Evolutionary conservation across 768 basidiomycete species (phyloP).

Genomic region (Kwoniella heveanensis): DNA sequence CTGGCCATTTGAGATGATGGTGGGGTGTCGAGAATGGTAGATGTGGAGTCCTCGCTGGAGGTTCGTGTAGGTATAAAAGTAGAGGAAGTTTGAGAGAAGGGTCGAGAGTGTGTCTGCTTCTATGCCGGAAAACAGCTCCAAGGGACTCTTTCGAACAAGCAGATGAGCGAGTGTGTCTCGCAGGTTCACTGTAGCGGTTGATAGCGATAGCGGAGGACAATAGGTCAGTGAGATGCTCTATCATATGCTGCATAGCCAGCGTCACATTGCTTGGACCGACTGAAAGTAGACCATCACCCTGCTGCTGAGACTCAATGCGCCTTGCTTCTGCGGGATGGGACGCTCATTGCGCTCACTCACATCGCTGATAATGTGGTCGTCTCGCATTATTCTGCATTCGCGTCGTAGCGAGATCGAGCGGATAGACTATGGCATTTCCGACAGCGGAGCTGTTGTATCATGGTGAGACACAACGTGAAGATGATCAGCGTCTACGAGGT

Average conservation of each 20-base stretch:
- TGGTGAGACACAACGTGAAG: constrained; percentile 4
- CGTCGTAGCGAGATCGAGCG: constrained; percentile 48
- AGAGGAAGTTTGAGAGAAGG: constrained; percentile 43
- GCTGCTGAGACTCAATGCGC: no score
- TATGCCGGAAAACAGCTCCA: constrained; percentile 38
- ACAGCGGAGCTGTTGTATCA: constrained; percentile 33
- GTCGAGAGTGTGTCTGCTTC: constrained; percentile 45
- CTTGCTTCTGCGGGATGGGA: no score
- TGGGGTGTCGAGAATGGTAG: constrained; percentile 11
- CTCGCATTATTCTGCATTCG: constrained; percentile 40
- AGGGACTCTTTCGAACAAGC: constrained; percentile 20
- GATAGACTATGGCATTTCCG: constrained; percentile 49
- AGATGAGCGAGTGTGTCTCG: constrained; percentile 35
- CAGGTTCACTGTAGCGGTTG: constrained; percentile 35
- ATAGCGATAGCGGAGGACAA: no score
- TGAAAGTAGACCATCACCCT: neutral
- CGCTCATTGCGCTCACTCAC: constrained; percentile 19
- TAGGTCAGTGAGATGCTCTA: no score
- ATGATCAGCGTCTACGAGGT: no score
- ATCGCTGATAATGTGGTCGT: constrained; percentile 20
- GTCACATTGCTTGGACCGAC: neutral
- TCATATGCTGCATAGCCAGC: no score
- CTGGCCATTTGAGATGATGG: constrained; percentile 1
- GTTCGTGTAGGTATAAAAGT: constrained; percentile 41
- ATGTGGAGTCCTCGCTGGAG: constrained; percentile 31